A percentile compares a stretch with the other conserved stretches of the same genome.
Evolutionary conservation across 176 grass and related monocot genomes (phyloP).

Genomic region (Phyllostachys edulis): DNA sequence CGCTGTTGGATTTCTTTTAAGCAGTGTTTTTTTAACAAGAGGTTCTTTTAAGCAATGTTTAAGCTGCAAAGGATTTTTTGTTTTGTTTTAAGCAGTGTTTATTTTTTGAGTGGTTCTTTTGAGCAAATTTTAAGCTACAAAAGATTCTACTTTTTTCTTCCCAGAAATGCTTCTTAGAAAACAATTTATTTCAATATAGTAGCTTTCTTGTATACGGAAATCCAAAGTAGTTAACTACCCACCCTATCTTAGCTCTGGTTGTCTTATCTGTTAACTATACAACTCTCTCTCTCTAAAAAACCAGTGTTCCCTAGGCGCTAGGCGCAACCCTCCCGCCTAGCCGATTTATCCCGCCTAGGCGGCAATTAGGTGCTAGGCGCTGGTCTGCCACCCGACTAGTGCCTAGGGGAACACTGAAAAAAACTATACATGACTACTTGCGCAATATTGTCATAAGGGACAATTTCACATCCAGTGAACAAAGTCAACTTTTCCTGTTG

Average conservation of each 20-base stretch:
- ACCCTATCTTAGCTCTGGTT: not conserved
- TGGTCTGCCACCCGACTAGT: too few relatives aligned
- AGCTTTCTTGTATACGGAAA: not conserved
- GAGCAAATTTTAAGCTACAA: not conserved
- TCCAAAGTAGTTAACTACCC: not conserved
- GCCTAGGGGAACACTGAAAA: not conserved
- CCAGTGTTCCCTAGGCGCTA: too few relatives aligned
- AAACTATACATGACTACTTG: not conserved
- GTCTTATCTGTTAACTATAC: not conserved
- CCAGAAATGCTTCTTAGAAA: constrained; percentile 9
- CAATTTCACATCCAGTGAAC: not conserved
- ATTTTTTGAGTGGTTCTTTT: not conserved
- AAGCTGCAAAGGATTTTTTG: not conserved
- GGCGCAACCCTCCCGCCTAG: too few relatives aligned
- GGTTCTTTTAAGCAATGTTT: not conserved
- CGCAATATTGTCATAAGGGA: not conserved
- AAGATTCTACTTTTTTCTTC: not conserved
- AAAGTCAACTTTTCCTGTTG: constrained; percentile 11
- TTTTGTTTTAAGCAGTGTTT: not conserved
- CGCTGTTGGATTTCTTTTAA: not conserved
- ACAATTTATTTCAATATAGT: not conserved
- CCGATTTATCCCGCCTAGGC: too few relatives aligned
- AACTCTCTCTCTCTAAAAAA: not conserved
- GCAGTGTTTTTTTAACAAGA: not conserved
- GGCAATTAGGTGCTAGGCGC: too few relatives aligned